Evolutionary conservation across 495 filamentous ascomycete genomes (phyloP), one percentile per base, ranked within the genome.

Genomic region (Apodospora peruviana): DNA sequence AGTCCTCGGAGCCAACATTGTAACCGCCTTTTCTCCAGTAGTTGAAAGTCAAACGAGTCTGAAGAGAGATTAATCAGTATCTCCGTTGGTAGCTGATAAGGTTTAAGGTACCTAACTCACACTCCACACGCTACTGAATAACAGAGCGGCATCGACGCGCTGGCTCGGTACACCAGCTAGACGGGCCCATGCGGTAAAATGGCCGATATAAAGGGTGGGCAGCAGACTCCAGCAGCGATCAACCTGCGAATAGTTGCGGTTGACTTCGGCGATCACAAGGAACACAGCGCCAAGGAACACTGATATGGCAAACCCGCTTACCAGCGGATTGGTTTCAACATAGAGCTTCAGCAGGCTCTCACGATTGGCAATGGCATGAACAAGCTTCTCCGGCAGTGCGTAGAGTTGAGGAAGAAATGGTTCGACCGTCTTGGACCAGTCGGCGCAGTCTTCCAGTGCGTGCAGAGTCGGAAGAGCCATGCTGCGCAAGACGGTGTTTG

Each of bases 1-100:
- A 99, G 67, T 99, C 94, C 66, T 99, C 91, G 10, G 81, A 83
- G 23, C 93, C 91, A 49, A 88, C 75, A 20, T 71, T 67, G 64
- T 97, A 99, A 16, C 94, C 94, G 17, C 94, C 94, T 66, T 88
- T 94, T 43, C 94, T 86, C 86, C 87, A 96, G 66, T 95, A 99
- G 69, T 99, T 99, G 78, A 77, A 96, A 2, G 93, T 95, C 60
- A 99, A 71, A 34, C 94, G 86, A 43, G 72, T 49, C 84, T 88
- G 58, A 50, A 46, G 14, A 57, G 29, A 42, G 2, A 7, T 43
- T 17, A 23, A 40, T 41, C 32, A 47, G 50, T 23, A 21, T 11
- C 10, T 7, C 10, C 20, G 10, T 11, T 4, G 35, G 14, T 36
- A n/a, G 16, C 19, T 22, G 11, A 17, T 22, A 4, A 25, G 11